Base-by-base conservation (phyloP, 1,284 basidiomycete genomes). In the Clitocybe nebularis region DNA sequence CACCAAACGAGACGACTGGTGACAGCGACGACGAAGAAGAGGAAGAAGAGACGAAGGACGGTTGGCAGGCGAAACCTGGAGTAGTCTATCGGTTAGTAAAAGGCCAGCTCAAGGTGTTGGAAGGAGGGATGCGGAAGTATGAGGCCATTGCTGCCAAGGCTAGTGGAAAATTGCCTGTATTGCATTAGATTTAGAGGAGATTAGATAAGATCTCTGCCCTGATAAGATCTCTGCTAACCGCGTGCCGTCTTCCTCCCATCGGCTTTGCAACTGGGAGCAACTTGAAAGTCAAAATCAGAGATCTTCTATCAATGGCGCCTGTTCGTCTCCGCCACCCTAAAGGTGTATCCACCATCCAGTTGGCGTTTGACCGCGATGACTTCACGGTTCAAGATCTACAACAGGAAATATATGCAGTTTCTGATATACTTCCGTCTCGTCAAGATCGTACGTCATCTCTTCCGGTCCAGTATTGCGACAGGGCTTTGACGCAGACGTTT, bases 271-370 rank as follows among this genome's bases (percentile, higher is more conserved):
- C n/a, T n/a, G n/a, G n/a, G n/a, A n/a, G n/a, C n/a, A n/a, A n/a
- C n/a, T n/a, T n/a, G n/a, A n/a, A n/a, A n/a, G n/a, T n/a, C 26
- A 17, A 34, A 23, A 16, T 17, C 23, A 33, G 24, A 3, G 14
- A 4, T 3, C 26, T 4, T 10, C 3, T 8, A 29, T 29, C 11
- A 10, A 85, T 87, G 82, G 74, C 75, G 8, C 74, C 78, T 30
- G 53, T 93, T 35, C 80, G 90, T 33, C 69, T 93, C 9, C 77
- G 89, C 48, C 84, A 90, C 63, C 86, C 90, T 9, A 77, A 82
- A 51, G 91, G 91, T 19, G 77, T 86, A n/a, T 70, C 82, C 3
- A 92, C 89, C 4, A 69, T 93, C 46, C 74, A 89, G 36, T 64
- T 91, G 35, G 50, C 62, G 19, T 54, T 68, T 23, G 79, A 89